A percentile compares a stretch with the other conserved stretches of the same genome.
phyloP scores from a whole-genome alignment of 371 early-diverging fungal genomes.

The Circinella umbellata region DNA sequence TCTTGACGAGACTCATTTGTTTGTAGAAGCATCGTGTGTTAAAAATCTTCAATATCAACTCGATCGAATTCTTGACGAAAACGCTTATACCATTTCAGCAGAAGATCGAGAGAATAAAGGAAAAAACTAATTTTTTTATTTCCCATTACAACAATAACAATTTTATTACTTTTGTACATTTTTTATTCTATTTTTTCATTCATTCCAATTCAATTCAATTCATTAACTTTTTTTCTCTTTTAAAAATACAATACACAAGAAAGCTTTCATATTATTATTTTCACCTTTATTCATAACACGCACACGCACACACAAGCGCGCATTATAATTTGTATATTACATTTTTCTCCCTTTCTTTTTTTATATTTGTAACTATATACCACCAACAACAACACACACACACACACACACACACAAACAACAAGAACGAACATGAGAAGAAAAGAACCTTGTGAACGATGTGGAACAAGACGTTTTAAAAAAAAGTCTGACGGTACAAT shows the following conservation, averaged over 20 bases:
- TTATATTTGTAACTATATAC: neutral
- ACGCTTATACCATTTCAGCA: slow-evolving; percentile 66
- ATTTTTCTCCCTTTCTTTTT: too few species aligned
- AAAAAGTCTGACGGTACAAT: slow-evolving; percentile 19
- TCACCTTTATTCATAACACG: too few species aligned
- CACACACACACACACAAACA: too few species aligned
- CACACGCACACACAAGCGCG: neutral
- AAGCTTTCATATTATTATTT: too few species aligned
- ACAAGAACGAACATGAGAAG: neutral
- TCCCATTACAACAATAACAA: too few species aligned
- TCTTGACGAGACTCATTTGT: slow-evolving; percentile 86
- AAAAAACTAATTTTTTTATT: slow-evolving; percentile 19
- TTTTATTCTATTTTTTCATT: too few species aligned
- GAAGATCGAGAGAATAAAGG: slow-evolving; percentile 43
- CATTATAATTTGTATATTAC: too few species aligned
- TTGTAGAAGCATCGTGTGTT: slow-evolving; percentile 74
- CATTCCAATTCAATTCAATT: too few species aligned
- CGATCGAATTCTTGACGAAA: slow-evolving; percentile 80
- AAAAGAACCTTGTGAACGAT: slow-evolving; percentile 15
- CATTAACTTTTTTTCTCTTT: neutral
- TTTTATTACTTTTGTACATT: too few species aligned
- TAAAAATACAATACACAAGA: neutral
- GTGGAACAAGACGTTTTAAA: slow-evolving; percentile 20
- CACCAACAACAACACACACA: neutral
- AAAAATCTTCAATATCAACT: slow-evolving; percentile 68